phyloP scores from a whole-genome alignment of 495 filamentous ascomycete genomes.

The Podospora didyma region DNA sequence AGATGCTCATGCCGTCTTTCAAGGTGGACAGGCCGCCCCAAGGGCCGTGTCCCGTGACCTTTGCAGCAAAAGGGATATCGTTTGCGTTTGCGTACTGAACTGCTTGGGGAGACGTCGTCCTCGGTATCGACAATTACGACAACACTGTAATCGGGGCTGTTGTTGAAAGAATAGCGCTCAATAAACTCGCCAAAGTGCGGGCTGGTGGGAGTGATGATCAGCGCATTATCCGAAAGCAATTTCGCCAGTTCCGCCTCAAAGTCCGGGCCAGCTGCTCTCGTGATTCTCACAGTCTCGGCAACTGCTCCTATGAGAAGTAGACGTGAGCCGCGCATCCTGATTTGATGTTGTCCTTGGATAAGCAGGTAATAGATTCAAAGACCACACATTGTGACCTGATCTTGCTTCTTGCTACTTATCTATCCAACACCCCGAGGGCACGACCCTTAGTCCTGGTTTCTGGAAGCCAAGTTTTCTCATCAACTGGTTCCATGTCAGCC shows the following conservation, averaged over 20 bases:
- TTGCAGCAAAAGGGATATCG: slow-evolving; percentile 47
- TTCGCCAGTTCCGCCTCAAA: not conserved
- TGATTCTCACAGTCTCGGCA: too few species aligned
- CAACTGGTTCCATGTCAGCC: too few species aligned
- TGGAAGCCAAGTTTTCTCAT: too few species aligned
- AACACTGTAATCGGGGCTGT: slow-evolving; percentile 11
- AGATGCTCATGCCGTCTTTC: slow-evolving; percentile 45
- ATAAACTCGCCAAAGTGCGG: not conserved
- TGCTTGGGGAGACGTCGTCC: slow-evolving; percentile 45
- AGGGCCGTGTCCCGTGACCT: slow-evolving; percentile 43
- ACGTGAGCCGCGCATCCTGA: too few species aligned
- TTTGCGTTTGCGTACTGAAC: slow-evolving; percentile 44
- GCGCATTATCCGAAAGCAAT: not conserved
- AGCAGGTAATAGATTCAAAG: too few species aligned
- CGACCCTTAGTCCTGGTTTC: too few species aligned
- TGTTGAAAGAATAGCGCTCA: not conserved
- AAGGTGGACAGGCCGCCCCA: slow-evolving; percentile 34
- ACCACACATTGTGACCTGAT: too few species aligned
- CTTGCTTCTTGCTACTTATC: too few species aligned
- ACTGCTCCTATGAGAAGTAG: too few species aligned
- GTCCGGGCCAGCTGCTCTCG: not conserved
- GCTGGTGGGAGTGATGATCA: not conserved
- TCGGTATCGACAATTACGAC: slow-evolving; percentile 48
- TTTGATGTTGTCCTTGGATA: too few species aligned
- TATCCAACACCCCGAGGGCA: too few species aligned